phyloP scores from a whole-genome alignment of 495 filamentous ascomycete species.

The Penicillium angulare region DNA sequence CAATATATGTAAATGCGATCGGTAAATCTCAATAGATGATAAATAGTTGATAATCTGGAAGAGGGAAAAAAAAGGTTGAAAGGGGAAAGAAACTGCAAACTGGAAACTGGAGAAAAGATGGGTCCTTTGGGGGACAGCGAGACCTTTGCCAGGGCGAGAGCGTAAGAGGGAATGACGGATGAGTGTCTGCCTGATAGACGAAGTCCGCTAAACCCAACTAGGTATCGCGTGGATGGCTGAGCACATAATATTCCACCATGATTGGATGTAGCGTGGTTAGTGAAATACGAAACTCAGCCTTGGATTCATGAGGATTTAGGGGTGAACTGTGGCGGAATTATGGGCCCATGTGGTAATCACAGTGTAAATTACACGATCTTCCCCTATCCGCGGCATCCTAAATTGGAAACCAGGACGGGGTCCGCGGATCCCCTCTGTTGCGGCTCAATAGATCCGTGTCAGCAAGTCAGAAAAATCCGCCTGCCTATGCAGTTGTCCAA shows the following conservation, averaged over 20 bases:
- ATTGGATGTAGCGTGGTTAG: slow-evolving; percentile 19
- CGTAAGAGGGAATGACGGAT: slow-evolving; percentile 21
- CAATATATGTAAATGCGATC: background rate
- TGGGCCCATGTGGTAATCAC: background rate
- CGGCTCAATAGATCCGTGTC: background rate
- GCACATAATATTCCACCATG: slow-evolving; percentile 2
- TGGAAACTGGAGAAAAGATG: slow-evolving; percentile 11
- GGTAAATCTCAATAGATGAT: background rate
- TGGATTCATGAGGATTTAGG: background rate
- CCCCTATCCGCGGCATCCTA: slow-evolving; percentile 9
- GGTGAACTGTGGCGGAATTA: background rate
- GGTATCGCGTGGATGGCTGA: slow-evolving; percentile 22
- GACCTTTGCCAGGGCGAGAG: slow-evolving; percentile 8
- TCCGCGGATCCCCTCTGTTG: slow-evolving; percentile 3
- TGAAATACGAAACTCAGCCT: background rate
- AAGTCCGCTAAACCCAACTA: slow-evolving; percentile 23
- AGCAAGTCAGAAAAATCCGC: background rate
- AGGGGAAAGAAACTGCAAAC: too few relatives aligned
- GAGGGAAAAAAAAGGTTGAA: background rate
- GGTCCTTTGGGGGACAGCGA: slow-evolving; percentile 5
- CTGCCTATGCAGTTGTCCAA: background rate
- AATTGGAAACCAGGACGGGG: slow-evolving; percentile 15
- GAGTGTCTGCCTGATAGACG: slow-evolving; percentile 46
- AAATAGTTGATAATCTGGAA: background rate
- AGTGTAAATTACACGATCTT: slow-evolving; percentile 8